Conservation (phyloP, 441 rosid species). For the Adansonia grandidieri region DNA sequence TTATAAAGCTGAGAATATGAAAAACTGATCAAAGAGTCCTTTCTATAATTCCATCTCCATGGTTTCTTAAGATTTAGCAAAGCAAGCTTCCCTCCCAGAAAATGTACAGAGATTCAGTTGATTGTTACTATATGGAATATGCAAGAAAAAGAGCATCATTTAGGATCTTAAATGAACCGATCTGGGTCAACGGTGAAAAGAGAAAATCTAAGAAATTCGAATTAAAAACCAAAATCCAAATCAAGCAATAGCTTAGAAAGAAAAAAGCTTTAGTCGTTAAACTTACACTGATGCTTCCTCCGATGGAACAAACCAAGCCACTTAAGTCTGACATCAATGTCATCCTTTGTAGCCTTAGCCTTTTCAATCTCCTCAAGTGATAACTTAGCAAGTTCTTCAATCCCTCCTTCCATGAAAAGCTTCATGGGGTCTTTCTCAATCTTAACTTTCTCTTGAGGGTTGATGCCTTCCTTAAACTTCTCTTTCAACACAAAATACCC, state of each 20-base stretch:
- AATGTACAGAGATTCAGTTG: background rate
- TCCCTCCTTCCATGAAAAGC: slow-evolving; percentile 73
- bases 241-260: background rate
- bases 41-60: background rate
- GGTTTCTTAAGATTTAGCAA: background rate
- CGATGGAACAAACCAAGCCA: slow-evolving; percentile 98
- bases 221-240: slow-evolving; percentile 4
- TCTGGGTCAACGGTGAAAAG: background rate
- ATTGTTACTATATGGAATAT: background rate
- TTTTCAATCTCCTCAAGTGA: slow-evolving; percentile 78
- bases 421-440: slow-evolving; percentile 86
- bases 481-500: slow-evolving; percentile 84
- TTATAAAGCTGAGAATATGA: background rate
- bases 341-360: slow-evolving; percentile 61
- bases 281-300: slow-evolving; percentile 86
- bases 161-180: background rate
- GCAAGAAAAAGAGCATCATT: background rate
- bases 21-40: background rate
- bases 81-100: background rate
- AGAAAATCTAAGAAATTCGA: background rate
- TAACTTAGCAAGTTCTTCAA: slow-evolving; percentile 69
- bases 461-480: slow-evolving; percentile 79
- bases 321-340: slow-evolving; percentile 86
- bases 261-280: background rate
- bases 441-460: slow-evolving; percentile 87